Evolutionary conservation across 1,284 basidiomycete species (phyloP).

Genomic region (Tylopilus sp.): DNA sequence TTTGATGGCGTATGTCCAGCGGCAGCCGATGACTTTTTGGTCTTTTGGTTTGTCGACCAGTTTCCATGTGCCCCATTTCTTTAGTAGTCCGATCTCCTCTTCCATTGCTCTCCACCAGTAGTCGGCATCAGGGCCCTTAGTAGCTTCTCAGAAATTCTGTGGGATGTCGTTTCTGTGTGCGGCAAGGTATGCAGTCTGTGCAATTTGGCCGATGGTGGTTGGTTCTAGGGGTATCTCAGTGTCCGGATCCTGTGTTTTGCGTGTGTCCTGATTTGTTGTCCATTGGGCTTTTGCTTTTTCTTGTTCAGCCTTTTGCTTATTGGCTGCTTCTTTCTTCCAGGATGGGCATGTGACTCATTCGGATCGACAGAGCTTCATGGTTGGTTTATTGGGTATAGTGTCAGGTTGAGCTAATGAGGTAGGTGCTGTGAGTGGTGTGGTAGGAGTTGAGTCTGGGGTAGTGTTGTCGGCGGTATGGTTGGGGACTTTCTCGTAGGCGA

Average conservation of each 20-base stretch:
- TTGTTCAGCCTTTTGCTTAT: background rate
- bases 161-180: background rate
- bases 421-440: background rate
- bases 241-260: background rate
- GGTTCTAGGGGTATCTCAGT: background rate
- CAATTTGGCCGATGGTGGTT: background rate
- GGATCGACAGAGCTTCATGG: background rate
- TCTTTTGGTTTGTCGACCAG: background rate
- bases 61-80: background rate
- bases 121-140: background rate
- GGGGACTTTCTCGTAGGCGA: background rate
- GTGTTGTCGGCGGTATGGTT: background rate
- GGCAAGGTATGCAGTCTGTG: background rate
- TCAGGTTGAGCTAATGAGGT: constrained; percentile 5
- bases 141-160: background rate
- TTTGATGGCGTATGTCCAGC: background rate
- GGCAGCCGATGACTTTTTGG: background rate
- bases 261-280: too few relatives aligned
- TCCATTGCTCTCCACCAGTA: background rate
- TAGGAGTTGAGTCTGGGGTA: background rate
- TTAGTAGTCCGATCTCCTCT: background rate
- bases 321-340: constrained; percentile 5
- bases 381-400: background rate
- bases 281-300: background rate
- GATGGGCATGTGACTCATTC: background rate